These are phyloP conservation scores for Heracleum sosnowskyi DNA, from an alignment of 129 eudicot genomes.

Conservation along the genomic window DNA sequence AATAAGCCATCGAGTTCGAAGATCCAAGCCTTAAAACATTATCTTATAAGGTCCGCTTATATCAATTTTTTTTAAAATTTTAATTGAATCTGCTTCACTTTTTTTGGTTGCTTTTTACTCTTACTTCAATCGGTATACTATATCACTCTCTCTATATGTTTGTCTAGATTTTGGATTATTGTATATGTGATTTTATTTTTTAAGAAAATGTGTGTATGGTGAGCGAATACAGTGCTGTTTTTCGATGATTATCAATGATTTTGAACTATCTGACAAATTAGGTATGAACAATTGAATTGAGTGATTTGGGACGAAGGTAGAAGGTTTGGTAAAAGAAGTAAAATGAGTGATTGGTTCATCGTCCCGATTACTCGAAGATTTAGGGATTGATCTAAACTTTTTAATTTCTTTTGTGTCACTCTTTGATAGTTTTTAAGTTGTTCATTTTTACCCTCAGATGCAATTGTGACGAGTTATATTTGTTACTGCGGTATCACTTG, in stretches of 20 bases:
- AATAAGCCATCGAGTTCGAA: constrained; percentile 1
- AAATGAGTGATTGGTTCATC: background rate
- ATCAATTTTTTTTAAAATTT: background rate
- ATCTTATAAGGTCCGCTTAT: background rate
- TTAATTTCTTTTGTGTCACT: background rate
- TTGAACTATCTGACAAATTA: too few species aligned
- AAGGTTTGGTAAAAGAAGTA: too few species aligned
- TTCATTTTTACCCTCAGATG: background rate
- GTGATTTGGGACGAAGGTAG: too few species aligned
- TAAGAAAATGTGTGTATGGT: too few species aligned
- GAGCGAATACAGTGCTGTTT: too few species aligned
- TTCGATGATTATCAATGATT: too few species aligned
- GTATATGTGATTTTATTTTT: too few species aligned
- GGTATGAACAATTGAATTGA: too few species aligned
- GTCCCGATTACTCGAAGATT: background rate
- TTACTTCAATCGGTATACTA: background rate
- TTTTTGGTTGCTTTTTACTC: background rate
- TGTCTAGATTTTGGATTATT: too few species aligned
- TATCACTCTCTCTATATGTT: too few species aligned
- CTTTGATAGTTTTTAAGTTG: background rate
- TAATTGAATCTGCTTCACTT: background rate
- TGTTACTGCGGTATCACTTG: background rate
- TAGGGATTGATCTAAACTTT: background rate
- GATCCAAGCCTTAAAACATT: constrained; percentile 3
- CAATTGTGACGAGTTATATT: background rate